Evolutionary conservation across 2,329 filamentous ascomycete species (phyloP).

Genomic region (Stemphylium lycopersici): DNA sequence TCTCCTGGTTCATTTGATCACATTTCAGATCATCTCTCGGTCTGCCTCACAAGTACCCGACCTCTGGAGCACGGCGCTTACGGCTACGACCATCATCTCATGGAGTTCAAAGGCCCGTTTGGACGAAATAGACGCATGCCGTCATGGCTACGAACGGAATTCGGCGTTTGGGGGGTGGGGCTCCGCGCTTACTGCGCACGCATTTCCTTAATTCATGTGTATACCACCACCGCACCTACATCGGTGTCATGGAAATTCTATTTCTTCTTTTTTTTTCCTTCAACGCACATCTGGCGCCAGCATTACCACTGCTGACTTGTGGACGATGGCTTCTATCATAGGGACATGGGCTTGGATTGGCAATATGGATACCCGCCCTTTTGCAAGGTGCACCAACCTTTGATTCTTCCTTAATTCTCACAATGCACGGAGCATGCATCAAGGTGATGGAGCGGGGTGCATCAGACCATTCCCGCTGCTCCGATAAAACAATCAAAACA

Average conservation of each 20-base stretch:
- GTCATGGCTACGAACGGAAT: slow-evolving; percentile 47
- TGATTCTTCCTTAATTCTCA: slow-evolving; percentile 14
- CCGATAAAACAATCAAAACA: slow-evolving; percentile 1
- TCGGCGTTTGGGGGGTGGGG: slow-evolving; percentile 24
- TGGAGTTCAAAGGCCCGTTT: slow-evolving; percentile 31
- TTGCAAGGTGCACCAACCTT: slow-evolving; percentile 33
- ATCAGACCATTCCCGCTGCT: not conserved
- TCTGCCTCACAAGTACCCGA: not conserved
- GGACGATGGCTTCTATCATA: slow-evolving; percentile 17
- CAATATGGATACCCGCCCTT: slow-evolving; percentile 45
- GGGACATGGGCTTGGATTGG: slow-evolving; percentile 23
- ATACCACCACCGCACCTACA: slow-evolving; percentile 16
- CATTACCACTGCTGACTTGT: slow-evolving; percentile 7
- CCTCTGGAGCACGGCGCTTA: slow-evolving; percentile 18
- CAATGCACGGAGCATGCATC: not conserved
- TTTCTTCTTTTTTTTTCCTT: not conserved
- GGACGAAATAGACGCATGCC: slow-evolving; percentile 48
- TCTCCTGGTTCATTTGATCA: slow-evolving; percentile 7
- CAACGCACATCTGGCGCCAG: not conserved
- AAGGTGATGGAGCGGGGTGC: not conserved
- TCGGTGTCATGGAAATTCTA: slow-evolving; percentile 3
- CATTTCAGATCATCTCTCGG: not conserved
- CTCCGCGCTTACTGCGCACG: slow-evolving; percentile 11
- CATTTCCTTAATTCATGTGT: slow-evolving; percentile 15
- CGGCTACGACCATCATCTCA: slow-evolving; percentile 10